Evolutionary conservation across 495 filamentous ascomycete species (phyloP).

Genomic region (Xylaria sp.): DNA sequence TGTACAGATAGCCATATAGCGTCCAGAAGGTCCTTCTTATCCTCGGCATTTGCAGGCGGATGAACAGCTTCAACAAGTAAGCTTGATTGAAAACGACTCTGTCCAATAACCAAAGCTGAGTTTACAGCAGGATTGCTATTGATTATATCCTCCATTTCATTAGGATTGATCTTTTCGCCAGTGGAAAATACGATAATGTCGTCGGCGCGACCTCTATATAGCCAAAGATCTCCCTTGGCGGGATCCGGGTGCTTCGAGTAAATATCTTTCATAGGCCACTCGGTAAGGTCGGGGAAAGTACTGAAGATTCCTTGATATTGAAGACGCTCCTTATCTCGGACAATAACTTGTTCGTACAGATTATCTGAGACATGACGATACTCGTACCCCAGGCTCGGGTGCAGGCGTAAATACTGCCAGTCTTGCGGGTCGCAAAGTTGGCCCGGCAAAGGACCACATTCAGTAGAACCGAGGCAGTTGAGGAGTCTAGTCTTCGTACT

Average conservation of each 20-base stretch:
- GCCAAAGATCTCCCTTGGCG: conserved; percentile 52
- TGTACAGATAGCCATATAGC: conserved; percentile 44
- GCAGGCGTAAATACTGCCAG: conserved; percentile 50
- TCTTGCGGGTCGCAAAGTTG: conserved; percentile 37
- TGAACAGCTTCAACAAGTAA: conserved; percentile 55
- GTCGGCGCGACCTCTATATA: conserved; percentile 54
- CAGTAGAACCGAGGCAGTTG: conserved; percentile 45
- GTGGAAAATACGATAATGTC: conserved; percentile 64
- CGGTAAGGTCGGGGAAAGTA: conserved; percentile 52
- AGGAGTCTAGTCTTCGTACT: conserved; percentile 41
- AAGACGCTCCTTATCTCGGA: conserved; percentile 28
- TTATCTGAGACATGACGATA: conserved; percentile 43
- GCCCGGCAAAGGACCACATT: conserved; percentile 39
- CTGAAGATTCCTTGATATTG: conserved; percentile 41
- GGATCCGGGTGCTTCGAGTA: conserved; percentile 55
- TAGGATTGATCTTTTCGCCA: conserved; percentile 63
- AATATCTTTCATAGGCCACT: conserved; percentile 59
- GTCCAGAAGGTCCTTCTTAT: conserved; percentile 31
- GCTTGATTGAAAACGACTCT: conserved; percentile 51
- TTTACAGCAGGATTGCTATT: conserved; percentile 46
- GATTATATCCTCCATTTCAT: conserved; percentile 52
- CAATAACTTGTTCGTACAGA: conserved; percentile 37
- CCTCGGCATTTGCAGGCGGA: conserved; percentile 24
- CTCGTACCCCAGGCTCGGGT: conserved; percentile 41
- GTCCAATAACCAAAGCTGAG: conserved; percentile 53